Evolutionary conservation across 345 rosid species (phyloP).

Genomic region (Alliaria petiolata): DNA sequence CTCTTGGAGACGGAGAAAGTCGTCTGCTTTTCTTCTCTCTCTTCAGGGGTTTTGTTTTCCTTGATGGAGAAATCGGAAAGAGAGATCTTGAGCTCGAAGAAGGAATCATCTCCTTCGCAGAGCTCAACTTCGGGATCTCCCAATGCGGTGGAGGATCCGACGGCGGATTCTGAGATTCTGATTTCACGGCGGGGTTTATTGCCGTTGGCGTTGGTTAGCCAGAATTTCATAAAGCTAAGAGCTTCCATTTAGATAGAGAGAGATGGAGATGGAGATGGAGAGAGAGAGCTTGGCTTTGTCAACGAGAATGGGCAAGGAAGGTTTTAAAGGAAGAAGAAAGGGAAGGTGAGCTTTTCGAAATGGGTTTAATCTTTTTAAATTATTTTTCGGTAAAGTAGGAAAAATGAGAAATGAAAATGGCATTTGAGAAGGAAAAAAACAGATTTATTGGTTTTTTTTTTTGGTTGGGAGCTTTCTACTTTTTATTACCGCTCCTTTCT

Average conservation of each 20-base stretch:
- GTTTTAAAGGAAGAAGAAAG: slow-evolving; percentile 18
- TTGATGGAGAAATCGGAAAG: slow-evolving; percentile 38
- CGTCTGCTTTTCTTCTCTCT: slow-evolving; percentile 21
- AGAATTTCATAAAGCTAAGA: slow-evolving; percentile 55
- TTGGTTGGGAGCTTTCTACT: too few species aligned
- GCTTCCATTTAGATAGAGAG: slow-evolving; percentile 52
- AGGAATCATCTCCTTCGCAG: slow-evolving; percentile 79
- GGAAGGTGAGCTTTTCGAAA: slow-evolving; percentile 42
- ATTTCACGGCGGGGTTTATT: slow-evolving; percentile 29
- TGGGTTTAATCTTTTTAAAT: slow-evolving; percentile 33
- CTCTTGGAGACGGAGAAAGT: slow-evolving; percentile 46
- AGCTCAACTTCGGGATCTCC: slow-evolving; percentile 32
- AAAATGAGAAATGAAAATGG: slow-evolving; percentile 9
- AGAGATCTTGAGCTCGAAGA: slow-evolving; percentile 81
- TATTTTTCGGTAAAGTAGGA: background rate
- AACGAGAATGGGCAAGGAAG: slow-evolving; percentile 8
- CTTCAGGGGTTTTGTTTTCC: background rate
- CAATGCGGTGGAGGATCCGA: slow-evolving; percentile 17
- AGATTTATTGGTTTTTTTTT: too few species aligned
- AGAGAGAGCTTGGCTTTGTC: slow-evolving; percentile 25
- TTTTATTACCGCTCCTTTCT: too few species aligned
- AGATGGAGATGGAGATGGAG: background rate
- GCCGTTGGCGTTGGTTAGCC: slow-evolving; percentile 39
- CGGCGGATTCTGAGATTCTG: slow-evolving; percentile 25
- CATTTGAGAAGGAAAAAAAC: background rate